A percentile compares a stretch with the other conserved stretches of the same genome.
Conservation (phyloP, 345 rosid species). For the Isatis tinctoria region DNA sequence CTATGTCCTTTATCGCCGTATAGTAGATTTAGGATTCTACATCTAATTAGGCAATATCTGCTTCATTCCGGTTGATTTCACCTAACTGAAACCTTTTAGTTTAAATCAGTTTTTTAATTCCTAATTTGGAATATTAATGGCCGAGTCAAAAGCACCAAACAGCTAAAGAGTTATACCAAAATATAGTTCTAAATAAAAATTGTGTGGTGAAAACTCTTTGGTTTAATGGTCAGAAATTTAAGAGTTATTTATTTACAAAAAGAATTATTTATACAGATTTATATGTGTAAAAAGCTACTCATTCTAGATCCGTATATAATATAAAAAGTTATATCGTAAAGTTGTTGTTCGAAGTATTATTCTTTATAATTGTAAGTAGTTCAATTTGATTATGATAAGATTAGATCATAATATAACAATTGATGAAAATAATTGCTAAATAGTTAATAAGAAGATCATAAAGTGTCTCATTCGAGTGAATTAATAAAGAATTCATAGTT, state of each 20-base stretch:
- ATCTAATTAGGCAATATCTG: slow-evolving; percentile 12
- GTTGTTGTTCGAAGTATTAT: too few relatives aligned
- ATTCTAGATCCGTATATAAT: too few relatives aligned
- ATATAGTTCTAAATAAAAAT: neutral
- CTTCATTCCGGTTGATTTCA: slow-evolving; percentile 19
- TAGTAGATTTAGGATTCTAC: neutral
- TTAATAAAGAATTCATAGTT: neutral
- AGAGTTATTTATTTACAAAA: too few relatives aligned
- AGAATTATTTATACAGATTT: too few relatives aligned
- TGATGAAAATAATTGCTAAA: neutral
- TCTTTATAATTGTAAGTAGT: too few relatives aligned
- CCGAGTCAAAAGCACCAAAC: neutral
- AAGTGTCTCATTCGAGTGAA: neutral
- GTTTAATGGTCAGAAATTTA: too few relatives aligned
- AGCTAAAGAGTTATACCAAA: neutral
- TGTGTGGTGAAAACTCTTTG: too few relatives aligned
- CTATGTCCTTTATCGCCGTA: neutral
- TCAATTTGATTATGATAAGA: too few relatives aligned
- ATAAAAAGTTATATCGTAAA: too few relatives aligned
- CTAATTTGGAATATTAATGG: neutral
- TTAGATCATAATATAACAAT: too few relatives aligned
- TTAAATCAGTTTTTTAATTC: neutral
- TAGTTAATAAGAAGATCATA: neutral
- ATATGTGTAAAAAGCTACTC: too few relatives aligned
- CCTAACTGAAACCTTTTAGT: neutral